Base-by-base conservation (phyloP, 352 stramenopile genomes). In the Halophytophthora batemanensis region DNA sequence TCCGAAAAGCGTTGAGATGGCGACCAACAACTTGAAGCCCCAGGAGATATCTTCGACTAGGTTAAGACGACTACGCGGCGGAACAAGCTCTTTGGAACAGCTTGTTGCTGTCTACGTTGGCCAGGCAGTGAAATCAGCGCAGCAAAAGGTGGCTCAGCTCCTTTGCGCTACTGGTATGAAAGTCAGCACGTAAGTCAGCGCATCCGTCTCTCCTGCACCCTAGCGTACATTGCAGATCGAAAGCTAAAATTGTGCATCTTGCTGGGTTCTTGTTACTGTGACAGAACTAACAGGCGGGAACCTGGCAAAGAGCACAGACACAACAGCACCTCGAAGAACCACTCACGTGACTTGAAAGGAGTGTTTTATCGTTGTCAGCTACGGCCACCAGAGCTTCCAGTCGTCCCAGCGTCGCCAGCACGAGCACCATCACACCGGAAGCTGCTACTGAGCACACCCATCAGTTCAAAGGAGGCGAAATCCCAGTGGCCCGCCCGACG, bases 311-410 rank as follows among this genome's bases (percentile, higher is more conserved):
- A 48, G 17, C 46, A 39, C 18, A 50, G 17, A 31, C 8, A 31
- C 25, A 43, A 18, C n/a, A 31, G 14, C 28, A 49, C 15, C 14
- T 23, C 35, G 17, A 23, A 48, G 22, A 21, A 25, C 17, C 48
- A 38, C 15, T 47, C 50, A 11, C 36, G 23, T 18, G 34, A 55
- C 25, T 22, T 55, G 10, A 58, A 54, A 50, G 52, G 62, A 18
- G 25, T 69, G 28, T 69, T 69, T 50, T 64, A 66, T 45, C 57
- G 49, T 29, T 64, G 56, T 23, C 40, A 59, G 17, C 39, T 61
- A 23, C 50, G 50, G 21, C 55, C 42, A 42, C 61, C 56, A 14
- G 50, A 65, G 8, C 8, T 65, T 17, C 56, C 56, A 44, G 29
- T 45, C 36, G 39, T 44, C 35, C 42, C 54, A 21, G 14, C 3